These are phyloP conservation scores for Populus alba DNA, from an alignment of 345 rosid species.

Conservation along the genomic window DNA sequence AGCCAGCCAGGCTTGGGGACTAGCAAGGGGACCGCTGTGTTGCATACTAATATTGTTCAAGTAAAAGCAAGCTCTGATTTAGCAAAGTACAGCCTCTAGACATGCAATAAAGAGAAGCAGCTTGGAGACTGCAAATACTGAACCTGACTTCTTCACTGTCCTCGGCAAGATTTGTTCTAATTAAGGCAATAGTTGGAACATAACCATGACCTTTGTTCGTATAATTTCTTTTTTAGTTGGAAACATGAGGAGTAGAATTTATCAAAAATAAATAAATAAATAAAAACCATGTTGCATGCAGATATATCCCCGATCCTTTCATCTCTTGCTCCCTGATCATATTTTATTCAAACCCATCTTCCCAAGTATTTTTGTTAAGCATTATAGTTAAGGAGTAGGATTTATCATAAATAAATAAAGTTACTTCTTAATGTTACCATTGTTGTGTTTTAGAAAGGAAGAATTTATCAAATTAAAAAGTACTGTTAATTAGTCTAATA, in stretches of 20 bases:
- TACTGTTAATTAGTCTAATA: no score
- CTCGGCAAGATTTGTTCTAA: background rate
- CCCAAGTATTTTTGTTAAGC: no score
- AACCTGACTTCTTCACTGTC: background rate
- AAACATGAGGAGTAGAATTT: background rate
- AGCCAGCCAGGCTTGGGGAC: background rate
- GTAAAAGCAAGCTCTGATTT: conserved; percentile 6
- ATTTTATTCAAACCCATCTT: no score
- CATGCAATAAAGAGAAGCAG: background rate
- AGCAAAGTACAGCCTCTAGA: conserved; percentile 10
- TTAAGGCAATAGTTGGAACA: background rate
- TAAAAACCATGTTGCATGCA: background rate
- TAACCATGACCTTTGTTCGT: background rate
- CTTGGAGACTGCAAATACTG: background rate
- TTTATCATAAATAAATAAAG: no score
- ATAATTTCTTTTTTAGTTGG: background rate
- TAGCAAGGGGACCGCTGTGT: conserved; percentile 20
- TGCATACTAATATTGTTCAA: conserved; percentile 2
- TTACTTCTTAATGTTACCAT: no score
- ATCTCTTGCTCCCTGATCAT: no score
- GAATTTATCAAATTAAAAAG: no score
- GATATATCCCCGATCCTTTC: background rate
- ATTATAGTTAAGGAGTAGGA: no score
- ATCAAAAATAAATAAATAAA: background rate
- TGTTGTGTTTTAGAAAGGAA: no score